Evolutionary conservation across 2,329 filamentous ascomycete genomes (phyloP).

Genomic region (Epichloe gansuensis): DNA sequence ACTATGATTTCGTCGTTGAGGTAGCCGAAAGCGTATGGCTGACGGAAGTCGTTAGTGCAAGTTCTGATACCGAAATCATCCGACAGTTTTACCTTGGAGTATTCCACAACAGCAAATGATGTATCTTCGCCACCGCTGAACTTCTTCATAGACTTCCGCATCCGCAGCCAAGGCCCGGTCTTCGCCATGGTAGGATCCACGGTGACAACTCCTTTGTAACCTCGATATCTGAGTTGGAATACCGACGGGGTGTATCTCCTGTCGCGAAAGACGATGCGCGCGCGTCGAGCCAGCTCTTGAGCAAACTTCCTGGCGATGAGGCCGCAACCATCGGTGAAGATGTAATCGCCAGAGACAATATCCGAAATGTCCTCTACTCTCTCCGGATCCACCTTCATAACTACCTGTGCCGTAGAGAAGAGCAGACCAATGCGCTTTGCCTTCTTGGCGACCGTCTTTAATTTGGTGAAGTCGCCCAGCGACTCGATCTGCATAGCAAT

Average conservation of each 20-base stretch:
- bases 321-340: not conserved
- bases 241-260: not conserved
- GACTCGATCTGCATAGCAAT: not conserved
- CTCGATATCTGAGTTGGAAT: not conserved
- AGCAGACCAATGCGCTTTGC: not conserved
- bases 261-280: not conserved
- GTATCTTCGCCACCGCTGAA: not conserved
- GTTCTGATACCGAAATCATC: not conserved
- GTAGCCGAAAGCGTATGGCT: not conserved
- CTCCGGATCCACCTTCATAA: not conserved
- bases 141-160: not conserved
- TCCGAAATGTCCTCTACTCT: not conserved
- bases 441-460: not conserved
- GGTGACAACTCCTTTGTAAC: not conserved
- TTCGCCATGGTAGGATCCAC: not conserved
- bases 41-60: not conserved
- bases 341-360: not conserved
- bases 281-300: not conserved
- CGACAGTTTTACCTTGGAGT: not conserved
- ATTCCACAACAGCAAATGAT: not conserved
- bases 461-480: not conserved
- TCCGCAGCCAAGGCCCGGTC: not conserved
- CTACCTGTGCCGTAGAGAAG: not conserved
- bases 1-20: not conserved
- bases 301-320: not conserved